Conservation (phyloP, 2,329 filamentous ascomycete genomes). For the Fusarium sp. region DNA sequence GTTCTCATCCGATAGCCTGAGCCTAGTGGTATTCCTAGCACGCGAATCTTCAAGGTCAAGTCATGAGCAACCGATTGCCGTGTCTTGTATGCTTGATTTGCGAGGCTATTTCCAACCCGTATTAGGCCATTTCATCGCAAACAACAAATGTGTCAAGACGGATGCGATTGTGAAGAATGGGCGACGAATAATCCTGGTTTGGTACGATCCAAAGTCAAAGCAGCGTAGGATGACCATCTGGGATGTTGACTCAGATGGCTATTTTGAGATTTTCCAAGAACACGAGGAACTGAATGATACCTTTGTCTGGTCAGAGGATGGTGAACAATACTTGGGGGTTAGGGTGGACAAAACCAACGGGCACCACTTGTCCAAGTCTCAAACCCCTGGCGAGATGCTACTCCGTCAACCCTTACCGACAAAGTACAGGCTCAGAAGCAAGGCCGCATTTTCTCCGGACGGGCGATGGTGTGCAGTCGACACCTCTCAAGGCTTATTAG, state of each 20-base stretch:
- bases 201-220: background rate
- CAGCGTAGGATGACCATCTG: background rate
- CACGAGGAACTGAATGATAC: background rate
- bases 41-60: too few relatives aligned
- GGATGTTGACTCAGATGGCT: background rate
- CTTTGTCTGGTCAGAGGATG: background rate
- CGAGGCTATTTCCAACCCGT: background rate
- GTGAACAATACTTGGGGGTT: background rate
- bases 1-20: background rate
- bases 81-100: background rate
- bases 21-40: background rate
- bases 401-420: background rate
- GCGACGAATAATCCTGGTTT: background rate
- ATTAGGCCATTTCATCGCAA: background rate
- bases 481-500: background rate
- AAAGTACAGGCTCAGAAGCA: background rate
- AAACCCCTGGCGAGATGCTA: background rate
- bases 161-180: background rate
- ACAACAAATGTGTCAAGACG: accelerated
- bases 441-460: background rate
- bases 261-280: background rate
- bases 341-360: background rate
- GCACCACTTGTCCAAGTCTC: background rate
- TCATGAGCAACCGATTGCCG: background rate
- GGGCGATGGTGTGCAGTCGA: background rate